Percentiles rank a stretch among this genome's conserved stretches.
Conservation (phyloP, 1,284 basidiomycete species). For the Moesziomyces antarcticus region DNA sequence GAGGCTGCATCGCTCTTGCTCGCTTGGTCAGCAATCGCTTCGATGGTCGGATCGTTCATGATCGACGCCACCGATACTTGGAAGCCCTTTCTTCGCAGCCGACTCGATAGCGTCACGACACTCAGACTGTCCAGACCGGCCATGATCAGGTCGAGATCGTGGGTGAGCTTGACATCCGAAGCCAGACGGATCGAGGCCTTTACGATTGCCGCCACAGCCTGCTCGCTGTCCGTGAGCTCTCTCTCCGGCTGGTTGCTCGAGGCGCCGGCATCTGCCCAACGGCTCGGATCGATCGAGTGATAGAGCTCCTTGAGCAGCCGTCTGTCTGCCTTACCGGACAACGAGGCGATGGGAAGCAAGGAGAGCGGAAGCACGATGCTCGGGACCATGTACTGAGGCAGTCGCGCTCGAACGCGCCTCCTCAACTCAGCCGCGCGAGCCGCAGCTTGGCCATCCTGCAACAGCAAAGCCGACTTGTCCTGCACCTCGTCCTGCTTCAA, state of each 20-base stretch:
- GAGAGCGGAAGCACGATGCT: constrained; percentile 50
- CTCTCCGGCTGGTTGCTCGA: constrained; percentile 8
- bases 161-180: constrained; percentile 19
- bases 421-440: constrained; percentile 13
- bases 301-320: constrained; percentile 43
- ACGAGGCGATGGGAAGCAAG: constrained; percentile 51
- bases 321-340: constrained; percentile 59
- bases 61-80: constrained; percentile 38
- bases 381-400: constrained; percentile 63
- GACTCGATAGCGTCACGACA: constrained; percentile 52
- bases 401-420: constrained; percentile 20
- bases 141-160: constrained; percentile 45
- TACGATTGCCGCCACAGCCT: constrained; percentile 32
- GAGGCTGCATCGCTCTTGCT: not conserved
- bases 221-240: constrained; percentile 27
- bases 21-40: constrained; percentile 32
- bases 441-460: constrained; percentile 12
- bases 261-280: constrained; percentile 2
- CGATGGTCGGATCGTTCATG: constrained; percentile 50
- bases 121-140: constrained; percentile 60
- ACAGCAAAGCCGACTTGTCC: constrained; percentile 7
- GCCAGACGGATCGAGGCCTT: constrained; percentile 16
- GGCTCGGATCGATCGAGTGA: constrained; percentile 13
- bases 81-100: constrained; percentile 40
- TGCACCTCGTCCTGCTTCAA: constrained; percentile 6